A percentile compares a stretch with the other conserved stretches of the same genome.
phyloP scores from a whole-genome alignment of 768 basidiomycete species.

The Psilocybe cyanescens region DNA sequence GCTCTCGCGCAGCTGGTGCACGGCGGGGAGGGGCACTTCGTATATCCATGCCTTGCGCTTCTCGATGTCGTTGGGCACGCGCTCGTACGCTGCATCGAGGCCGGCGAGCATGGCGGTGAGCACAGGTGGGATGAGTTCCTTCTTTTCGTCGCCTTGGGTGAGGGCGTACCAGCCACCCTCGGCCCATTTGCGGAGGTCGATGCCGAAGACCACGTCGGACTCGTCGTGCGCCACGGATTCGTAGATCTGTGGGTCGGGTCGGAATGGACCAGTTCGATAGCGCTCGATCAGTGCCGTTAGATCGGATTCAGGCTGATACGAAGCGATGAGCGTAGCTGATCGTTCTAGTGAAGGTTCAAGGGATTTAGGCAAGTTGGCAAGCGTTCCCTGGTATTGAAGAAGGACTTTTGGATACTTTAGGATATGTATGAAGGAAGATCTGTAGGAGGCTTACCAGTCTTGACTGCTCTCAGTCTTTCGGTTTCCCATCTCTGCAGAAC shows the following conservation, averaged over 20 bases:
- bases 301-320: conserved; percentile 89
- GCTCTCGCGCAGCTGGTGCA: conserved; percentile 85
- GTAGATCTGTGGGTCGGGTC: conserved; percentile 83
- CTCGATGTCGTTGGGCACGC: conserved; percentile 69
- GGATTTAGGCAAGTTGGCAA: conserved; percentile 71
- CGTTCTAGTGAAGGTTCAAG: conserved; percentile 68
- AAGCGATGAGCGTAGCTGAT: conserved; percentile 75
- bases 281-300: conserved; percentile 87
- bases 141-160: conserved; percentile 58
- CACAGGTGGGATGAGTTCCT: conserved; percentile 73
- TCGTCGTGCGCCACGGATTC: conserved; percentile 85
- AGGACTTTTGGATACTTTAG: conserved; percentile 51
- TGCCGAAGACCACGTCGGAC: conserved; percentile 87
- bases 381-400: conserved; percentile 84
- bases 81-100: conserved; percentile 64
- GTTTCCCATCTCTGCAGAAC: conserved; percentile 83
- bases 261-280: conserved; percentile 92
- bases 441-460: conserved; percentile 58
- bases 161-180: conserved; percentile 76
- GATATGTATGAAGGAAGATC: neutral
- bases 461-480: conserved; percentile 82
- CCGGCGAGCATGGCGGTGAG: conserved; percentile 67
- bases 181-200: conserved; percentile 90
- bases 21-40: conserved; percentile 82
- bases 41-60: conserved; percentile 94